Evolutionary conservation across 177 flowering plant species (phyloP), one percentile per base, ranked within the genome.

Genomic region (Vitis hybrid): DNA sequence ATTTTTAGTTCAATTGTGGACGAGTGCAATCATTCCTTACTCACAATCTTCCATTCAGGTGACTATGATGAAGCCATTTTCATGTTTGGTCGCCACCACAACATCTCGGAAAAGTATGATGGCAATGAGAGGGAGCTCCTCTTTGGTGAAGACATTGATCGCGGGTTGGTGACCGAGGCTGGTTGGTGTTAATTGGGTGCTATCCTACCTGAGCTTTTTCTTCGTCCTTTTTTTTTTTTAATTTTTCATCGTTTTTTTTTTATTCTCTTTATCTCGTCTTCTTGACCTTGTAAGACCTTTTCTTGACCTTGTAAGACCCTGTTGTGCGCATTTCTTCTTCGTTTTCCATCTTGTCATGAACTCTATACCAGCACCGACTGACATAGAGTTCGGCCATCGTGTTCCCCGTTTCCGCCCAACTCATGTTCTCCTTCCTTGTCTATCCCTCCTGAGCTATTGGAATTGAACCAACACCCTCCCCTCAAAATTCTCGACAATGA

Each of bases 271-370:
- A 40, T 75, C 18, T 12, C 1, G 30, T 74, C 60, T 85, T 90
- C 93, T 90, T 92, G 94, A 87, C 97, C 91, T 90, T 90, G 94
- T 89, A 90, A 91, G 97, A 82, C 97, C 93, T 90, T 92, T 92
- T 92, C 97, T 92, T 90, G 97, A 86, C 92, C 95, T 92, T 89
- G 95, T 89, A 92, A 92, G 94, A 89, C 93, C 92, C 84, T 26
- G 0, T 7, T 0, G 40, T 11, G 19, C 13, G 11, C 52, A 14
- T 26, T 6, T 19, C 65, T 5, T 58, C 67, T 71, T 68, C 21
- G 2, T 71, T 61, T 58, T 56, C 6, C 49, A 0, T 17, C 45
- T 18, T 1, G 13, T 51, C 2, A 15, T 12, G 7, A 30, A 51
- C 65, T 51, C 69, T 63, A 50, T 59, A 26, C 65, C 69, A 17